Evolutionary conservation across 768 basidiomycete species (phyloP).

Genomic region (Suillus subluteus): DNA sequence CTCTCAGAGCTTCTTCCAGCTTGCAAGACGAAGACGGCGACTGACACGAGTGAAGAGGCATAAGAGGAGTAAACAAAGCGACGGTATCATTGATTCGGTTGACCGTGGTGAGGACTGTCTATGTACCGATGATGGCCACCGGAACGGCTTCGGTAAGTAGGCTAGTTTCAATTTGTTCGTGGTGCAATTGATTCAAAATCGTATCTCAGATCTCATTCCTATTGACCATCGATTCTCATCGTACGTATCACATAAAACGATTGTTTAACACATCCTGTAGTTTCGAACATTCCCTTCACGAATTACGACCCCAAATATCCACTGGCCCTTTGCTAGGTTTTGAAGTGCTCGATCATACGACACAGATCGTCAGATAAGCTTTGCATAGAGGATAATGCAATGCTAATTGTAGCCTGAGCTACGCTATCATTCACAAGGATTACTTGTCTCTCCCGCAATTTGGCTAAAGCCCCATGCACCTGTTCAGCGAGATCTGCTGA

Average conservation of each 20-base stretch:
- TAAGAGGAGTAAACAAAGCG: background rate
- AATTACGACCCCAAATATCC: no score
- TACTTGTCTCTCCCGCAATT: no score
- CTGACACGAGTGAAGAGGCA: background rate
- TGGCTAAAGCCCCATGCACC: no score
- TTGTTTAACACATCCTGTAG: background rate
- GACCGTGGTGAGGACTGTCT: background rate
- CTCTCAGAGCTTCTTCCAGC: background rate
- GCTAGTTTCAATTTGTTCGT: background rate
- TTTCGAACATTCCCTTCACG: background rate
- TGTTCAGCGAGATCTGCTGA: no score
- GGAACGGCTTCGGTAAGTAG: background rate
- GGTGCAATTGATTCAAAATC: background rate
- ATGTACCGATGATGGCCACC: background rate
- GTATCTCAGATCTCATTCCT: background rate
- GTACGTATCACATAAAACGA: background rate
- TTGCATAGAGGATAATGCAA: no score
- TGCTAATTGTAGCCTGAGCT: no score
- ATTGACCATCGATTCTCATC: background rate
- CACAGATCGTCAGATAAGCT: background rate
- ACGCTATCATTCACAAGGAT: no score
- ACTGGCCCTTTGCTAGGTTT: background rate
- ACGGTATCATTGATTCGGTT: background rate
- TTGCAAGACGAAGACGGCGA: background rate
- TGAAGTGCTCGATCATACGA: background rate